Evolutionary conservation across 768 basidiomycete species (phyloP).

Genomic region (Mycena galericulata): DNA sequence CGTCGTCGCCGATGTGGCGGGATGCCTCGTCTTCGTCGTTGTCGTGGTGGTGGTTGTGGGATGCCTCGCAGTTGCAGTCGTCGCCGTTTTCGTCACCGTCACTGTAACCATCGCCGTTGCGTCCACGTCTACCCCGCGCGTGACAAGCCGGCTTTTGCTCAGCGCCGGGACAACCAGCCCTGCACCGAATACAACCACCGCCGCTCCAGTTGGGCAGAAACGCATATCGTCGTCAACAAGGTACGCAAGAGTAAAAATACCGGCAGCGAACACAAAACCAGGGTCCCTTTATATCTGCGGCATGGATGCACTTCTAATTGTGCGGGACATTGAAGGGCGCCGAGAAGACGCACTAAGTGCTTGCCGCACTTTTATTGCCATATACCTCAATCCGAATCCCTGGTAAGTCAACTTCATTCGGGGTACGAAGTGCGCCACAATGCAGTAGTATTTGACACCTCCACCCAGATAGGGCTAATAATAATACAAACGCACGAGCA

Average conservation of each 20-base stretch:
- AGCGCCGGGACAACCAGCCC: background rate
- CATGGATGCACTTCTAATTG: background rate
- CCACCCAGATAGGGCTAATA: background rate
- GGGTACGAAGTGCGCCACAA: too few species aligned
- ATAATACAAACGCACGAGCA: background rate
- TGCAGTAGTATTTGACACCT: background rate
- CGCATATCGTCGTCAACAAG: too few species aligned
- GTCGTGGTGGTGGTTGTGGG: too few species aligned
- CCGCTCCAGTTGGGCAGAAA: background rate
- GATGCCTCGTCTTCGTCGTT: too few species aligned
- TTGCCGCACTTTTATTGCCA: background rate
- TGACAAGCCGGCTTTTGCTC: conserved; percentile 15
- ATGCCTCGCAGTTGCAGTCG: too few species aligned
- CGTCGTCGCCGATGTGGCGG: too few species aligned
- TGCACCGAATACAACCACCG: background rate
- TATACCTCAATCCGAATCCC: background rate
- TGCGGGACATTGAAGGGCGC: background rate
- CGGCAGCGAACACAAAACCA: background rate
- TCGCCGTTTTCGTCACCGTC: too few species aligned
- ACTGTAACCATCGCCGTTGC: background rate
- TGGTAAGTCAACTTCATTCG: background rate
- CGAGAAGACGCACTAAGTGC: too few species aligned
- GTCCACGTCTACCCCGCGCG: background rate
- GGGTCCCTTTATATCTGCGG: background rate
- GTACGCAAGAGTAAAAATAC: background rate